Base-by-base conservation (phyloP, 2,329 filamentous ascomycete genomes). In the Metarhizium humberi region DNA sequence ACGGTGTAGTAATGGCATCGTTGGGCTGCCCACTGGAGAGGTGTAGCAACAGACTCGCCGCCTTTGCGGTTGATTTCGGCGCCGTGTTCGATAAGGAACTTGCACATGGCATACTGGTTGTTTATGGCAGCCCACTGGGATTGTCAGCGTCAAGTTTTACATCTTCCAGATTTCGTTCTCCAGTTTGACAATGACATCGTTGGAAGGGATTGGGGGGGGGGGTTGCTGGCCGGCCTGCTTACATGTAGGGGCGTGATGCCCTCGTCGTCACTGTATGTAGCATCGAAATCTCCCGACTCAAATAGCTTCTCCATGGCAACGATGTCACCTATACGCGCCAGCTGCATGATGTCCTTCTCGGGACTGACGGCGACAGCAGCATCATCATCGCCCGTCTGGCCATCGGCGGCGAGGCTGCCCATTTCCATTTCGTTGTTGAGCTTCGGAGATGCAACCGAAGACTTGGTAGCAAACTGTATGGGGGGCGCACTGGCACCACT, bases 31-130 rank as follows among this genome's bases (percentile, higher is more conserved):
- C 94, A 99, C 73, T 97, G 91, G 1, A 95, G 85, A 16, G 94
- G 88, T 47, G 94, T 97, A 16, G 94, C 92, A 46, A 95, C 81
- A 10, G 92, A 96, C 67, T 97, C 92, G 70, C 94, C 94, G 70
- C 95, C 94, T 71, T 95, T 96, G 59, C 85, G 87, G 73, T 99
- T 97, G 65, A 97, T 87, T 67, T 95, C 88, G 66, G 92, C 94
- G 66, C 91, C 91, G 59, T 77, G 73, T 51, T 82, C 88, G 68
- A 99, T 82, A 48, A 99, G 84, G 72, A 95, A 96, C 71, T 94
- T 92, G 81, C 92, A 96, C 78, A 97, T 91, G 62, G 90, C 89
- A 75, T 92, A 95, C 70, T 96, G 94, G 68, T 97, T 97, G 75
- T 99, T 99, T 71, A 99, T 97, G 42, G 95, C 90, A 50, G 94